phyloP scores from a whole-genome alignment of 352 stramenopile species.

The Phytophthora quininea region DNA sequence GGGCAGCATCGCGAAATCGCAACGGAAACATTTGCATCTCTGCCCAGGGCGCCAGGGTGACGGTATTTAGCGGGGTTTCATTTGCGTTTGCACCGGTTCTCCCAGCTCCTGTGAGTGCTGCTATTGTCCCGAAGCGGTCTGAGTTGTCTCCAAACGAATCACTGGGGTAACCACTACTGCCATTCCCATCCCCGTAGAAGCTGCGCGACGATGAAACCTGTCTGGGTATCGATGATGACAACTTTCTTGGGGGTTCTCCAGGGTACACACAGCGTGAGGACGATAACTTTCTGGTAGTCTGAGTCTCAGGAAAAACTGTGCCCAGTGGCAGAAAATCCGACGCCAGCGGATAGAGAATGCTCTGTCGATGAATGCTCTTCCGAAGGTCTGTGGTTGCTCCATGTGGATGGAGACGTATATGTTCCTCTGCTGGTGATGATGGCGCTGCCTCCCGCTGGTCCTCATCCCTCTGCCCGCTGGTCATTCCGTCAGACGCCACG shows the following conservation, averaged over 20 bases:
- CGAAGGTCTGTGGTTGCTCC: conserved; percentile 13
- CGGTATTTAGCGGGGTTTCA: background rate
- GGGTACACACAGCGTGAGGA: conserved; percentile 8
- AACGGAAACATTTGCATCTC: conserved; percentile 66
- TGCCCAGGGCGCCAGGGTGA: conserved; percentile 22
- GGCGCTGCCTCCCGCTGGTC: conserved; percentile 10
- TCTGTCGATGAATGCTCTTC: conserved; percentile 23
- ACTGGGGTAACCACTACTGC: conserved; percentile 14
- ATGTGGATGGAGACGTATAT: background rate
- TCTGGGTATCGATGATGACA: conserved; percentile 11
- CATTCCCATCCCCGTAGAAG: conserved; percentile 3
- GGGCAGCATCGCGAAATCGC: conserved; percentile 56
- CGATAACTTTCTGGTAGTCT: conserved; percentile 7
- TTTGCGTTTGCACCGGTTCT: conserved; percentile 5
- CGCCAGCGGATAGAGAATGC: conserved; percentile 26
- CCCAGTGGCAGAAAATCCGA: conserved; percentile 51
- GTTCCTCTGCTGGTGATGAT: conserved; percentile 10
- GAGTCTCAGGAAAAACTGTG: conserved; percentile 42
- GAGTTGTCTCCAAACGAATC: background rate
- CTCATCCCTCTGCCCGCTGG: conserved; percentile 13
- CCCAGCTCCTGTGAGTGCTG: background rate
- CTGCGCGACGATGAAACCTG: conserved; percentile 13
- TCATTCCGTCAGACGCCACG: conserved; percentile 8
- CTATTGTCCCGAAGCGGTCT: background rate
- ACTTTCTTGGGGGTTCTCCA: background rate